These are phyloP conservation scores for Crinitomyces ghanaensis DNA, from an alignment of 805 yeast genomes.

Conservation along the genomic window DNA sequence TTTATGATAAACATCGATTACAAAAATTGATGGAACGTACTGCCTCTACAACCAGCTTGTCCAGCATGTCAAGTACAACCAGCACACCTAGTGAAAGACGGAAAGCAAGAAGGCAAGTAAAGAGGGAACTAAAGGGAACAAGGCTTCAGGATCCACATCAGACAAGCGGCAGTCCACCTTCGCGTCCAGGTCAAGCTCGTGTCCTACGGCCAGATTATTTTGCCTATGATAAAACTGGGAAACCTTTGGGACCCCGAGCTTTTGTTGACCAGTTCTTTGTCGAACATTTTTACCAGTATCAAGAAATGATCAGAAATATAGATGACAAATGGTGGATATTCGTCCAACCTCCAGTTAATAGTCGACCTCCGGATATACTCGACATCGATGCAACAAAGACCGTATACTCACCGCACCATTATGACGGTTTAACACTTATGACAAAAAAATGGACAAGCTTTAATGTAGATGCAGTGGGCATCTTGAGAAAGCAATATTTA, in stretches of 20 bases:
- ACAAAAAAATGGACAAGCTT: slow-evolving; percentile 70
- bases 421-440: slow-evolving; percentile 87
- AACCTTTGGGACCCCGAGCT: slow-evolving; percentile 34
- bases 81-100: slow-evolving; percentile 2
- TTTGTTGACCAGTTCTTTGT: slow-evolving; percentile 58
- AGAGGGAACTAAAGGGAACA: too few species aligned
- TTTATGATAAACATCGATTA: slow-evolving; percentile 43
- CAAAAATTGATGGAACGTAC: too few species aligned
- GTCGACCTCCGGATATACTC: slow-evolving; percentile 53
- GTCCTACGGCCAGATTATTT: slow-evolving; percentile 44
- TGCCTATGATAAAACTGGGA: slow-evolving; percentile 24
- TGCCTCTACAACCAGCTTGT: too few species aligned
- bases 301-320: slow-evolving; percentile 36
- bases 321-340: slow-evolving; percentile 40
- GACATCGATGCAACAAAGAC: slow-evolving; percentile 27
- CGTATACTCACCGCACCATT: slow-evolving; percentile 73
- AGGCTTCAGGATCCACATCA: too few species aligned
- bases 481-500: slow-evolving; percentile 59
- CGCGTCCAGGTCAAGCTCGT: too few species aligned
- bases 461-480: slow-evolving; percentile 81
- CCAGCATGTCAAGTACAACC: not conserved
- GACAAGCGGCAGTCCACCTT: too few species aligned
- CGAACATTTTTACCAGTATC: slow-evolving; percentile 41
- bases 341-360: slow-evolving; percentile 74
- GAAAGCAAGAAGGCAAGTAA: too few species aligned